Base-by-base conservation (phyloP, 139 green algal genomes). In the Coccomyxa sp. region DNA sequence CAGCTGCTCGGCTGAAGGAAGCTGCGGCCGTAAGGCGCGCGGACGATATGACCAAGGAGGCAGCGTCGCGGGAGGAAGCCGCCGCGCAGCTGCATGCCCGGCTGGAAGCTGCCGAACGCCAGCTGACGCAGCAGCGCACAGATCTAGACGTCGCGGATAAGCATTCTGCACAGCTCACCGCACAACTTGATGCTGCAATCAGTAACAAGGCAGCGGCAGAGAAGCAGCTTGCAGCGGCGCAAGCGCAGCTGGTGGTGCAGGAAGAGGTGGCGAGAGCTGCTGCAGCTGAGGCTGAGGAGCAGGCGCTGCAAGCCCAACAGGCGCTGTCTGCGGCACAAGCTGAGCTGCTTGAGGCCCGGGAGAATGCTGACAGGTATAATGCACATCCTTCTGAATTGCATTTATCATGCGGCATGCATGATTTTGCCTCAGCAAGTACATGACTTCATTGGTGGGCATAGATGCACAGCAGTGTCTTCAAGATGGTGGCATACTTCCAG, bases 1-100 rank as follows among this genome's bases (percentile, higher is more conserved):
- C 86, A 0, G 83, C 89, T n/a, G 82, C 88, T 1, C 67, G 85
- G 17, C 81, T 82, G 82, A 57, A 79, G n/a, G 86, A 89, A 63
- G 68, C 66, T 4, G 28, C 63, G 4, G 63, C 63, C 63, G 18
- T 25, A 21, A 21, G 21, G 63, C 63, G 21, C 21, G 63, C 63
- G 38, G 38, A 51, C 7, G 38, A 51, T 51, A 3, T 51, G 38
- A 51, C 38, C 38, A 51, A 51, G 38, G 38, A 51, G 38, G 38
- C 38, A 7, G 38, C 38, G 7, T 51, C 38, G 38, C 38, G 38
- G 3, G 38, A 51, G 38, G 38, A 51, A 51, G 38, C 38, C 38
- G 7, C 38, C 21, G 63, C 63, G 21, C 18, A 71, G 63, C 63
- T 71, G 63, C 18, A 71, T 21, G 18, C 18, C 18, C 4, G 21